Conservation (phyloP, 345 rosid species). For the Citrus trifoliata region DNA sequence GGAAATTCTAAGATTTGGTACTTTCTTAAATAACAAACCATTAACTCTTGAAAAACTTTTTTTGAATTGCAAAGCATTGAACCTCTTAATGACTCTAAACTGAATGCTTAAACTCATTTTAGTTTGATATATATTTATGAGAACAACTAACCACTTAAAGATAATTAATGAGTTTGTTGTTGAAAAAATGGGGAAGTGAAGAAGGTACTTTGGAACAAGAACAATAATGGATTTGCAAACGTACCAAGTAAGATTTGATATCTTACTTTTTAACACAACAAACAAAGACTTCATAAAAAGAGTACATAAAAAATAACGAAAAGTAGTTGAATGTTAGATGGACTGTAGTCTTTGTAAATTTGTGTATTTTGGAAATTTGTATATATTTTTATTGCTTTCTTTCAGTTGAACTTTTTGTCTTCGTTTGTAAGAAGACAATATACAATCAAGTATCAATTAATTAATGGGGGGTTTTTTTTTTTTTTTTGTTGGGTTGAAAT, state of each 20-base stretch:
- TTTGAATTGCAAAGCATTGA: not conserved
- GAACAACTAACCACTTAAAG: not conserved
- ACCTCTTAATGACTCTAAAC: not conserved
- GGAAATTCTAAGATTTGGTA: not conserved
- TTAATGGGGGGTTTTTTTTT: not conserved
- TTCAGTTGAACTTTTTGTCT: conserved; percentile 19
- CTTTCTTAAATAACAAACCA: not conserved
- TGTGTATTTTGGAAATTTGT: conserved; percentile 12
- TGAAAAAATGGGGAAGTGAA: not conserved
- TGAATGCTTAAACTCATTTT: not conserved
- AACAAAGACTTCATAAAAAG: conserved; percentile 11
- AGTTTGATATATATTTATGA: not conserved
- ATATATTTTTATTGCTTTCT: not conserved
- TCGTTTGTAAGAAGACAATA: conserved; percentile 11
- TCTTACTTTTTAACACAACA: not conserved
- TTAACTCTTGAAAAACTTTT: not conserved
- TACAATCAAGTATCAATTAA: not conserved
- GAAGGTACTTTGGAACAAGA: not conserved
- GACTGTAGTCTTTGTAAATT: conserved; percentile 18
- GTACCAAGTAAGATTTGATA: not conserved
- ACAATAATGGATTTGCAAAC: not conserved
- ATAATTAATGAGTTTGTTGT: too few relatives aligned
- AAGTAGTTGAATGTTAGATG: conserved; percentile 24
- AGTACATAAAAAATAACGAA: not conserved
- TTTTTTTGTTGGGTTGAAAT: too few relatives aligned